Base-by-base conservation (phyloP, 306 rosid species). In the Myrica gale region DNA sequence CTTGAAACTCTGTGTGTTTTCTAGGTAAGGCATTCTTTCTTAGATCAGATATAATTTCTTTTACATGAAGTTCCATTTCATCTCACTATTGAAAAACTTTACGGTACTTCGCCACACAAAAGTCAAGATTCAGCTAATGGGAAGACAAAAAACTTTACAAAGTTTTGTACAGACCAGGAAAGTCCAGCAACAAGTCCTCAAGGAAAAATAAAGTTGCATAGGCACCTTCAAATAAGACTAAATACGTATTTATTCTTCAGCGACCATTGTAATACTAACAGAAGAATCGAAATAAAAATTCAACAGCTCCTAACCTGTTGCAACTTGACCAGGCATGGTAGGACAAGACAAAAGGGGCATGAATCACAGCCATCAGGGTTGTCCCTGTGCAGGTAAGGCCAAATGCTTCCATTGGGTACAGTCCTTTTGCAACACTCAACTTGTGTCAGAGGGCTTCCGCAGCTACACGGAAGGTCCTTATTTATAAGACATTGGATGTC, bases 241-340 rank as follows among this genome's bases (percentile, higher is more conserved):
- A 69, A 71, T 62, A 55, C 48, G 72, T 76, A 43, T 69, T 45
- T 50, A 69, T 42, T 56, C 58, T 82, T 72, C 79, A 66, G 69
- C 48, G 72, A 67, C 37, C 15, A 42, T 7, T 8, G 50, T 16
- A 69, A 65, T 51, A 61, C 63, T 68, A 16, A 76, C 65, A 76
- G 61, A 9, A 65, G 42, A 76, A 62, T 62, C 57, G 67, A 26
- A 76, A 61, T 65, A 21, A 76, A 69, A 42, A 20, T 63, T 53
- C 62, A 73, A 74, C 71, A 76, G 76, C 68, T 78, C 81, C 57
- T 80, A 60, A 93, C 98, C 94, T 94, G 98, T 80, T 94, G 98
- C 55, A 94, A 94, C 89, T 94, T 94, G 80, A 94, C 90, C 61
- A 94, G 98, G 83, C 97, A 94, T 76, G 97, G 98, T 72, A 94